Evolutionary conservation across 106 monocot genomes (phyloP), one percentile per base, ranked within the genome.

Genomic region (Dendrobium huoshanense): DNA sequence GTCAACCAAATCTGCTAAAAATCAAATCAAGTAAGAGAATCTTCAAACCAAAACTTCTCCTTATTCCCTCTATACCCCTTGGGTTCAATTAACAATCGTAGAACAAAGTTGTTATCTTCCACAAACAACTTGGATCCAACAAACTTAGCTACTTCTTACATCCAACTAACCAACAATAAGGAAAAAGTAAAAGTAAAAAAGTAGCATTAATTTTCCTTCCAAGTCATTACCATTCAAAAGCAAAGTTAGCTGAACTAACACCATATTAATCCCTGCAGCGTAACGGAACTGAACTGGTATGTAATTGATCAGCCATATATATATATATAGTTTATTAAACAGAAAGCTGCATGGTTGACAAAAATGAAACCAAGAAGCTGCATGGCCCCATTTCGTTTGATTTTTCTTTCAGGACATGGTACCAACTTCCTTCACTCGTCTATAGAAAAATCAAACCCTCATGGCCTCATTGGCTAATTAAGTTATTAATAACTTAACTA

Each of bases 191-290:
- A 51, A 51, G 51, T 51, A 51, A 51, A 11, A 61, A 61, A 61
- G 61, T 20, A 61, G 61, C 61, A 61, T 22, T 27, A 27, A 27
- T 27, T n/a, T 61, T 20, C 61, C 61, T 61, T 61, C 61, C 19
- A 61, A 61, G 61, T 61, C 61, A 61, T 61, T 61, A 22, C 20
- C 22, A 13, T 51, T 51, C 13, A 3, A 51, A 51, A 4, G 61
- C n/a, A 20, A 61, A 61, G 61, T 61, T 61, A n/a, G 61, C 61
- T 61, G 61, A 61, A 61, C 61, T 22, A 61, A 61, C 61, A 61
- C 61, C 22, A 22, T 8, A 27, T 27, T 27, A 61, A 61, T 61
- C 19, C 61, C 61, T 61, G 8, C 61, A 61, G 22, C 61, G 22
- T 61, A 61, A 61, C 22, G 61, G 61, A 61, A 61, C 4, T 8